Evolutionary conservation across 371 early-diverging fungal species (phyloP), one percentile per base, ranked within the genome.

Genomic region (Mucor saturninus): DNA sequence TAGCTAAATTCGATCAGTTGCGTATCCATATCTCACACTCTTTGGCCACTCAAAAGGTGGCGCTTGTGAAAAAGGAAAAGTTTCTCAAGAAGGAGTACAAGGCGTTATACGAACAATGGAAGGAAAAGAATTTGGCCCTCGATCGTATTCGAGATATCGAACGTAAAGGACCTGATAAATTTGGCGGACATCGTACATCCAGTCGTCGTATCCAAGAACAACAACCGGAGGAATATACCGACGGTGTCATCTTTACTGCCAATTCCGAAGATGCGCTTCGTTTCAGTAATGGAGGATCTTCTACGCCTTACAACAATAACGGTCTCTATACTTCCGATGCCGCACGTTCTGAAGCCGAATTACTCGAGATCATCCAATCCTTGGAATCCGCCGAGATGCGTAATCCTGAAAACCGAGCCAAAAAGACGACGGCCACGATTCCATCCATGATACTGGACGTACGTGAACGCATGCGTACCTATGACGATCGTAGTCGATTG

Each of bases 321-420:
- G 81, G 77, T 2, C 69, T 79, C 15, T 87, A 83, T 56, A 84
- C 83, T 7, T 88, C 90, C 0, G 93, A 93, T 58, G 89, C 91
- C n/a, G 93, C 88, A 26, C 82, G 92, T 51, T 88, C 89, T n/a
- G 93, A 93, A 49, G 92, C 91, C 0, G 93, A 93, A 73, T 66
- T 93, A 29, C 64, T 86, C 38, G 91, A 90, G 57, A 90, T 93
- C 37, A 91, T 93, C 60, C 89, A 90, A 69, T 83, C 85, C 1
- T 63, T 93, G 28, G 90, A 91, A 64, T 79, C 87, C 35, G 90
- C 89, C 5, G 92, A 93, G 56, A 85, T 88, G 84, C 78, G 89
- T 26, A 90, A 91, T 63, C 92, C 93, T 5, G 93, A 92, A 60
- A 59, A 86, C 6, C 86, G 92, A 32, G 89, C 91, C 8, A 86